Conservation (phyloP, 805 yeast species). For the Kuraishia piskuri region DNA sequence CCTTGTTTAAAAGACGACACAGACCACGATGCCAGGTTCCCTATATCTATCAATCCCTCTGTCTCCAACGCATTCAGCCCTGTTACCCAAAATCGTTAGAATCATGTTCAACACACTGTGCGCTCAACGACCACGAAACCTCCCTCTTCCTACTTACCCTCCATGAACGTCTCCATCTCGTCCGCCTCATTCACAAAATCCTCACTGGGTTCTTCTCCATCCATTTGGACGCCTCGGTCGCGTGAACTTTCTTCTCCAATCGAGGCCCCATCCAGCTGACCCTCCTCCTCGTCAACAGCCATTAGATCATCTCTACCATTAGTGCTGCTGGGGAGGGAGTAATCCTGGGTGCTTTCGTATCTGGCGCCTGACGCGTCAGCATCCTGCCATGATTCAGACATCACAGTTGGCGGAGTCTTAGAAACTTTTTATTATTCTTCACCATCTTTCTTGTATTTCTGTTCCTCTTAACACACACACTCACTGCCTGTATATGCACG, state of each 20-base stretch:
- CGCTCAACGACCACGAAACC: no score
- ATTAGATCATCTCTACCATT: background rate
- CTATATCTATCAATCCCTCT: slow-evolving; percentile 61
- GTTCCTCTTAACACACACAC: no score
- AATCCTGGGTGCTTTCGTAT: background rate
- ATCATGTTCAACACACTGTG: no score
- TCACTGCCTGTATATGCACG: background rate
- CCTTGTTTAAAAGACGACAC: slow-evolving; percentile 72
- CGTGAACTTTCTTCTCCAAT: background rate
- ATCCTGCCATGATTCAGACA: slow-evolving; percentile 24
- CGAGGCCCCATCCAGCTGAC: background rate
- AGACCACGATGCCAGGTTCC: slow-evolving; percentile 77
- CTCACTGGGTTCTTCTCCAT: background rate
- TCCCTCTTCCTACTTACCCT: background rate
- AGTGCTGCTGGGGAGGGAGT: background rate
- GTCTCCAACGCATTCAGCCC: slow-evolving; percentile 51
- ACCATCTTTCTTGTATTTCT: no score
- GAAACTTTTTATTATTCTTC: no score
- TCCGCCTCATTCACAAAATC: background rate
- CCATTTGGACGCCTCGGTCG: background rate
- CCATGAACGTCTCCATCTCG: background rate
- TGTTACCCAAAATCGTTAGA: slow-evolving; percentile 2
- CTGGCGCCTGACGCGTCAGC: slow-evolving; percentile 3
- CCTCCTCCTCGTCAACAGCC: background rate
- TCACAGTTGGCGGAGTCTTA: no score